Base-by-base conservation (phyloP, 208 protist species). In the Plasmodiophora brassicae region DNA sequence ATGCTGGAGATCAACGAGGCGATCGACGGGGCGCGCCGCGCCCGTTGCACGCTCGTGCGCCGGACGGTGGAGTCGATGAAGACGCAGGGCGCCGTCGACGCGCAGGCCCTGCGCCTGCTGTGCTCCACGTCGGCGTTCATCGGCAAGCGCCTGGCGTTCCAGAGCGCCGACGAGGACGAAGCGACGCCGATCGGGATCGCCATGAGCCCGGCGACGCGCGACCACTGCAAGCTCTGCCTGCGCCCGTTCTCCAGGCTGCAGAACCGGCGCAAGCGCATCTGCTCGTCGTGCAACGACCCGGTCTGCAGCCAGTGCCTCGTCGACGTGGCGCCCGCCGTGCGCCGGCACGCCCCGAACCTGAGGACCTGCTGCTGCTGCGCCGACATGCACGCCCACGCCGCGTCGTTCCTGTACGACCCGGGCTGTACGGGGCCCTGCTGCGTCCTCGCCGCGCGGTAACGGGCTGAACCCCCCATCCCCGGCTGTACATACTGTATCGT, bases 191-290 rank as follows among this genome's bases (percentile, higher is more conserved):
- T n/a, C n/a, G n/a, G n/a, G n/a, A n/a, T n/a, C n/a, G n/a, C 32
- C n/a, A 8, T 5, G 32, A 44, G 32, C 14, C 5, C 65, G 65
- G 41, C 5, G 20, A 5, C 65, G 20, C 5, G 32, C 5, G 65
- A 78, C 20, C 65, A 78, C 41, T 78, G 65, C 41, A 78, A 78
- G n/a, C 65, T 78, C 14, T 78, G 65, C n/a, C 41, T 78, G n/a
- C 65, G 65, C n/a, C 41, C 65, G 65, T 78, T 78, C n/a, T 14
- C 65, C 14, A 5, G 65, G n/a, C n/a, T 78, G 32, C n/a, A 32
- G 32, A 38, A 38, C n/a, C 65, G 65, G 5, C 65, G 65, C 10
- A 78, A 78, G 65, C 65, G 65, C 5, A 78, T 32, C 5, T 78
- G 65, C n/a, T 36, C n/a, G n/a, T 78, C n/a, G 65, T 78, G 65